Evolutionary conservation across 2,329 filamentous ascomycete genomes (phyloP).

Genomic region (Neofusicoccum parvum): DNA sequence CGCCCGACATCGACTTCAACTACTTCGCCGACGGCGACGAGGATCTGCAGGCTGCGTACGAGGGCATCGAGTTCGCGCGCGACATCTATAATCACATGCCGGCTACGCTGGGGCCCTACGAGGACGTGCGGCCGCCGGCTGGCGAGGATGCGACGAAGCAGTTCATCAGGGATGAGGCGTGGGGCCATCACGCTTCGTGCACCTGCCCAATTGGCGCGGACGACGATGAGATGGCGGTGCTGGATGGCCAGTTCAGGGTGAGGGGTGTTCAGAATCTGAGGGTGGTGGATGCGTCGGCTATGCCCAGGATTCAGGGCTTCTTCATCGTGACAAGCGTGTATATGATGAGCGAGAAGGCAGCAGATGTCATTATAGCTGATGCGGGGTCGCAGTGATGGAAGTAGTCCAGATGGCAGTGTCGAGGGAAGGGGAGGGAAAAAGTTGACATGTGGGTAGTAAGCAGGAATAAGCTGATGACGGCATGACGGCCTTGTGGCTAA

Average conservation of each 20-base stretch:
- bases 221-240: conserved; percentile 56
- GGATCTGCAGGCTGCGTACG: conserved; percentile 56
- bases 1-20: conserved; percentile 57
- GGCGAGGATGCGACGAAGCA: conserved; percentile 46
- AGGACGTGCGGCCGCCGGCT: conserved; percentile 33
- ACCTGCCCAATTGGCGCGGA: conserved; percentile 59
- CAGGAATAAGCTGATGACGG: conserved; percentile 4
- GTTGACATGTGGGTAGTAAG: background rate
- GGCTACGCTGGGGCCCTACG: conserved; percentile 46
- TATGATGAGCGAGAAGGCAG: conserved; percentile 64
- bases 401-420: too few species aligned
- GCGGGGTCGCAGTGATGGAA: background rate
- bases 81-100: conserved; percentile 41
- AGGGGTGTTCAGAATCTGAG: conserved; percentile 57
- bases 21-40: conserved; percentile 50
- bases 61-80: conserved; percentile 58
- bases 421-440: too few species aligned
- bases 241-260: conserved; percentile 61
- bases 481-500: background rate
- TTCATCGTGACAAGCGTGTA: conserved; percentile 56
- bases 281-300: conserved; percentile 64
- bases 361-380: conserved; percentile 43
- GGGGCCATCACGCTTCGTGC: conserved; percentile 59
- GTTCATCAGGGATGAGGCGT: conserved; percentile 31
- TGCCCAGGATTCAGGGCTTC: conserved; percentile 58